A percentile compares a stretch with the other conserved stretches of the same genome.
phyloP scores from a whole-genome alignment of 768 basidiomycete species.

The Rickenella mellea region DNA sequence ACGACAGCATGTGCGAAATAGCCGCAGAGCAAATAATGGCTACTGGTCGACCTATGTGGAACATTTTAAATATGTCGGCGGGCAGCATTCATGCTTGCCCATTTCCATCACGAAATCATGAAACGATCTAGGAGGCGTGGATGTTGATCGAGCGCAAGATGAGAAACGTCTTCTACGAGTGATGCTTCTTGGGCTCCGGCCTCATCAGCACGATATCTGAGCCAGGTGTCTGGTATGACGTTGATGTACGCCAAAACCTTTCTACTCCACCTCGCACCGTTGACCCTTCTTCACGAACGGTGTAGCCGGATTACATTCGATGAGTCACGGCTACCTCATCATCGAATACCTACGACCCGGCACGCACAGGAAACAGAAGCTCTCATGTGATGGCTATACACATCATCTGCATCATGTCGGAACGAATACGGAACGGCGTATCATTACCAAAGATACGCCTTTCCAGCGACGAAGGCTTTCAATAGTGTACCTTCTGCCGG shows the following conservation, averaged over 20 bases:
- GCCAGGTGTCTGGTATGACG: conserved; percentile 94
- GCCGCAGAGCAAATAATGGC: conserved; percentile 88
- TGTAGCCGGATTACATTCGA: conserved; percentile 93
- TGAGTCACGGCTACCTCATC: conserved; percentile 88
- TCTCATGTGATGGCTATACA: conserved; percentile 65
- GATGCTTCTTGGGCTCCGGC: conserved; percentile 94
- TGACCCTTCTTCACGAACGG: no score
- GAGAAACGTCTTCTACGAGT: conserved; percentile 67
- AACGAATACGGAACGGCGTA: conserved; percentile 95
- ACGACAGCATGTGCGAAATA: conserved; percentile 80
- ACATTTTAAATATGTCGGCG: conserved; percentile 90
- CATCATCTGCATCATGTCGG: conserved; percentile 87
- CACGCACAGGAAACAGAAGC: conserved; percentile 69
- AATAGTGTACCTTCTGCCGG: conserved; percentile 83
- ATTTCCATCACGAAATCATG: conserved; percentile 94
- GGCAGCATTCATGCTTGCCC: conserved; percentile 94
- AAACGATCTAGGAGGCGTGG: conserved; percentile 70
- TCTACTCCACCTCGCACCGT: no score
- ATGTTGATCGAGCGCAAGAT: conserved; percentile 64
- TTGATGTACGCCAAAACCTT: conserved; percentile 90
- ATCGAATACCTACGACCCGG: conserved; percentile 92
- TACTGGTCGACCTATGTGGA: conserved; percentile 99
- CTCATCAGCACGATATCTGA: conserved; percentile 97
- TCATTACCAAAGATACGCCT: conserved; percentile 85
- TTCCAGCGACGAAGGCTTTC: conserved; percentile 74